Base-by-base conservation (phyloP, 2,329 filamentous ascomycete species). In the Diaporthe australafricana region DNA sequence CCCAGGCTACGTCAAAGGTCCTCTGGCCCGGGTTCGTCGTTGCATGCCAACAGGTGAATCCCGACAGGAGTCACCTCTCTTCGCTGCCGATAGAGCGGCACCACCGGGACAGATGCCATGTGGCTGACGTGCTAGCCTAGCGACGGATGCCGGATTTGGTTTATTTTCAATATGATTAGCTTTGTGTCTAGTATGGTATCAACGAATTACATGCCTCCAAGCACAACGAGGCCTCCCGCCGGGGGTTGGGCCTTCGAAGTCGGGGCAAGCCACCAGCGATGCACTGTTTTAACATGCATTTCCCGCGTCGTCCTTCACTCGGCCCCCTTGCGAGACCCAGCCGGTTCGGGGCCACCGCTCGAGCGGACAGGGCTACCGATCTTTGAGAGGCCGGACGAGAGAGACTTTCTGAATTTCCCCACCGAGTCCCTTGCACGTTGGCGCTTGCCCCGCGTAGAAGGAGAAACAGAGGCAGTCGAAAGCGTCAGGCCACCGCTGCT, bases 321-420 rank as follows among this genome's bases (percentile, higher is more conserved):
- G 25, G 27, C n/a, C 27, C 42, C 42, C 14, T 63, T 63, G 60
- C 45, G 27, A 48, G 42, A 5, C 20, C 14, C 60, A 22, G 30
- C 12, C 20, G 48, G 60, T 14, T 63, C 32, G 14, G 55, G 62
- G 17, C 53, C 66, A 42, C 25, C 27, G 45, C 40, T 52, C 27
- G 65, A 69, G 14, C 70, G 65, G 27, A 57, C 70, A 30, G 55
- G 66, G 55, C 55, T 56, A 16, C 47, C 48, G 27, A 53, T 56
- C 17, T 72, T 72, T 20, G 70, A 72, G 5, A 69, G n/a, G 6
- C 70, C 55, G 16, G 55, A 63, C 22, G 65, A 69, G 14, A 72
- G 30, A 14, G 70, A 72, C 9, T 48, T 32, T 22, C 47, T 55
- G 27, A 71, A 60, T 20, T 72, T 72, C 35, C 65, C 55, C 3